phyloP scores from a whole-genome alignment of 768 basidiomycete genomes.

The Russula foetens region DNA sequence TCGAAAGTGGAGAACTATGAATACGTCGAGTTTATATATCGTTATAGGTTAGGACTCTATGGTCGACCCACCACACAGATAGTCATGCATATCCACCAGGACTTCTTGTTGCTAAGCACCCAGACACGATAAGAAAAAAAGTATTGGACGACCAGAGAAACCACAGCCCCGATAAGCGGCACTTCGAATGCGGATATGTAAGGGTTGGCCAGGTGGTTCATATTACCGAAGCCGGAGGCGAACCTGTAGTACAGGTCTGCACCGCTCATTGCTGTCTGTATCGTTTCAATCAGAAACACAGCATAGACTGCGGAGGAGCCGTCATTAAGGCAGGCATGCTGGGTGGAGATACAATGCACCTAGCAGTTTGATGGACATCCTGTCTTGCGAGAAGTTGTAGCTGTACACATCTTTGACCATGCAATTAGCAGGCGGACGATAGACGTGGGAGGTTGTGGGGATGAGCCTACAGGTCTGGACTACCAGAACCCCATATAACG shows the following conservation, averaged over 20 bases:
- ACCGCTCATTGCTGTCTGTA: background rate
- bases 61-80: background rate
- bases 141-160: background rate
- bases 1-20: background rate
- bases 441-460: background rate
- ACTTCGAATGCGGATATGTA: background rate
- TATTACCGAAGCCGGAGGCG: background rate
- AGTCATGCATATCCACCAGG: background rate
- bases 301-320: background rate
- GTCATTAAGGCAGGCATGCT: background rate
- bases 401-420: background rate
- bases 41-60: background rate
- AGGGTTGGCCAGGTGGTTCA: background rate
- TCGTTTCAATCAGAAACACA: background rate
- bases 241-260: constrained; percentile 9
- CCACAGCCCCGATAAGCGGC: constrained; percentile 1
- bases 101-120: background rate
- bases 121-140: constrained; percentile 12
- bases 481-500: constrained; percentile 1
- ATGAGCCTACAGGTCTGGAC: background rate
- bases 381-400: constrained; percentile 5
- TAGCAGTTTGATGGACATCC: background rate
- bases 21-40: background rate
- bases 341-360: background rate
- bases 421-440: background rate